Evolutionary conservation across 192 early-diverging fungal species (phyloP).

Genomic region (Powellomyces hirtus): DNA sequence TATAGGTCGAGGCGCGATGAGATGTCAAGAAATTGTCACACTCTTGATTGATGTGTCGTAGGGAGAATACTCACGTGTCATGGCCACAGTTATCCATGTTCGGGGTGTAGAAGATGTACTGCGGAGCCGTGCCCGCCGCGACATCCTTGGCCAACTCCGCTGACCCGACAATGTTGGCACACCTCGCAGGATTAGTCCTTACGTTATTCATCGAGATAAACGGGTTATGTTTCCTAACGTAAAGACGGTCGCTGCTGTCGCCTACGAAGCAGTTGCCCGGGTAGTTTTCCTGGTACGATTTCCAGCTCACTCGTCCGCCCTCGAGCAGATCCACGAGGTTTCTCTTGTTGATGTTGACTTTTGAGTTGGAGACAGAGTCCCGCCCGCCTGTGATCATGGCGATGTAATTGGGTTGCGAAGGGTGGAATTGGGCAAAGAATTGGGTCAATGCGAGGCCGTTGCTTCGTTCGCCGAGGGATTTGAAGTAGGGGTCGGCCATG

Average conservation of each 20-base stretch:
- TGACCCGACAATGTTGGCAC: slow-evolving; percentile 61
- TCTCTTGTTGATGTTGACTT: slow-evolving; percentile 39
- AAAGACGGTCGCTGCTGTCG: slow-evolving; percentile 1
- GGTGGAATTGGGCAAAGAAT: slow-evolving; percentile 56
- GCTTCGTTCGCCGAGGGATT: background rate
- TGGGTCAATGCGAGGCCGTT: slow-evolving; percentile 57
- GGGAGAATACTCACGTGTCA: slow-evolving; percentile 28
- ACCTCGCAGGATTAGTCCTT: slow-evolving; percentile 49
- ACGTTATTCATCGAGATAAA: slow-evolving; percentile 60
- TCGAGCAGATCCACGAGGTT: slow-evolving; percentile 56
- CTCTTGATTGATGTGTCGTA: too few species aligned
- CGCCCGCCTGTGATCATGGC: slow-evolving; percentile 45
- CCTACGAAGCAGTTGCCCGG: slow-evolving; percentile 52
- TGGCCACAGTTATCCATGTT: slow-evolving; percentile 52
- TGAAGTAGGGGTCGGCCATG: slow-evolving; percentile 31
- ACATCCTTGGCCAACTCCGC: slow-evolving; percentile 57
- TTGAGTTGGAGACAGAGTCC: slow-evolving; percentile 31
- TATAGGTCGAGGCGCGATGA: too few species aligned
- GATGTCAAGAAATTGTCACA: too few species aligned
- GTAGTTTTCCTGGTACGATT: slow-evolving; percentile 61
- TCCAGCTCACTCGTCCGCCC: slow-evolving; percentile 57
- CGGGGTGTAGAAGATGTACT: slow-evolving; percentile 65
- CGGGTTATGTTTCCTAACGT: slow-evolving; percentile 69
- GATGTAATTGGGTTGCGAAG: slow-evolving; percentile 75
- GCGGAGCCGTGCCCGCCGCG: slow-evolving; percentile 45